Conservation (phyloP, 148 eudicot species). For the Amaranthus cruentus region DNA sequence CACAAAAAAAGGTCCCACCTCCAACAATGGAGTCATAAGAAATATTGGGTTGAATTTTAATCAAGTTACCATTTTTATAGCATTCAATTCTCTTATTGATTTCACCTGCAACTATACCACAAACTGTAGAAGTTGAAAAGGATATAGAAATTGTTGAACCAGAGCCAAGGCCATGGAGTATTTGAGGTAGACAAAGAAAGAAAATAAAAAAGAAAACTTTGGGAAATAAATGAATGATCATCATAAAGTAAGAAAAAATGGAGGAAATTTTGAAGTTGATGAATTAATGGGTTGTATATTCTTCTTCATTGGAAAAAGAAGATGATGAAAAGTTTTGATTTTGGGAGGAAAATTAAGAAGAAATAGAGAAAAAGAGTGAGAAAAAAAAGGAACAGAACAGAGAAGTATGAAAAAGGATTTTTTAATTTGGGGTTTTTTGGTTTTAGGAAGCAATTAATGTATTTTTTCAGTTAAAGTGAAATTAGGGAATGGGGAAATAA, state of each 20-base stretch:
- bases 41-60: conserved; percentile 31
- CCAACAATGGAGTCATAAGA: conserved; percentile 68
- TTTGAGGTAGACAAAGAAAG: conserved; percentile 19
- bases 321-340: background rate
- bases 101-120: conserved; percentile 55
- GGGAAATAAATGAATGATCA: conserved; percentile 9
- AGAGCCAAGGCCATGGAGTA: conserved; percentile 38
- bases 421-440: background rate
- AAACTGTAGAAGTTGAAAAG: conserved; percentile 44
- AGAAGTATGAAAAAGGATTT: conserved; percentile 13
- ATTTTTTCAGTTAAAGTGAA: conserved; percentile 10
- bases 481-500: background rate
- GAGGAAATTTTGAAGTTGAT: conserved; percentile 2
- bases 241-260: conserved; percentile 28
- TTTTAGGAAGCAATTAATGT: conserved; percentile 1
- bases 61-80: conserved; percentile 17
- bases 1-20: conserved; percentile 66
- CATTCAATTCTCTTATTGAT: conserved; percentile 50
- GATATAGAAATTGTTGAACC: conserved; percentile 51
- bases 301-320: conserved; percentile 38
- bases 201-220: conserved; percentile 17
- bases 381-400: conserved; percentile 2
- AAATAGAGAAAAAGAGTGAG: conserved; percentile 10
- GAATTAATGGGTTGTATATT: background rate
- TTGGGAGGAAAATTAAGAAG: conserved; percentile 13